Evolutionary conservation across 768 basidiomycete species (phyloP), one percentile per base, ranked within the genome.

Genomic region (Leccinellum rugosiceps): DNA sequence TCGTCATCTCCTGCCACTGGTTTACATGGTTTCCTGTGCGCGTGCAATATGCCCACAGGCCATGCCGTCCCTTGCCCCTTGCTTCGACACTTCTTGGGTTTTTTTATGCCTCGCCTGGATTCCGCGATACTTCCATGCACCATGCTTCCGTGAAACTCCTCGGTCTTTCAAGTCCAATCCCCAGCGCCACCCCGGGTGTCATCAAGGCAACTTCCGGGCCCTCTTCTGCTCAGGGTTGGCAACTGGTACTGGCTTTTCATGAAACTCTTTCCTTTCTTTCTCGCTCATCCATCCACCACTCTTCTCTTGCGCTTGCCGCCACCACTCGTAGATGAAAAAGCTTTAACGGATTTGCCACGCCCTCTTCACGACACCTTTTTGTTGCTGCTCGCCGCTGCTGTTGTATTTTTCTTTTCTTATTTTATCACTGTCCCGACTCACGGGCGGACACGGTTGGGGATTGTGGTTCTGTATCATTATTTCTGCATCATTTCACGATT

Each of bases 401-500:
- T 71, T 41, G 38, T 41, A 41, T 41, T 41, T 41, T 38, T 71
- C 68, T 59, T 56, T 72, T 21, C 8, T 7, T 9, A 69, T 72
- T 63, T 56, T 70, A 74, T 68, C 60, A 28, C 56, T 66, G 59
- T 57, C 46, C 38, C 43, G 35, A 60, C 31, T 31, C 61, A 65
- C 63, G 19, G 41, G 21, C 19, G 19, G 19, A 43, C 41, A 41
- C n/a, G n/a, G 38, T n/a, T 2, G 0, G 35, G 35, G 68, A 58
- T 45, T 55, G 58, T 57, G 58, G 54, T 58, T 57, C 47, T 74
- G 72, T 74, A 74, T 72, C 68, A 62, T 72, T 74, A 72, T 43
- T 73, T 63, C 58, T 45, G 71, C 71, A 73, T 72, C 60, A 60
- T 63, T 66, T 48, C 66, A 21, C 41, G 19, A 59, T 53, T 60